These are phyloP conservation scores for Micractinium conductrix DNA, from an alignment of 139 green algal species.

Conservation along the genomic window DNA sequence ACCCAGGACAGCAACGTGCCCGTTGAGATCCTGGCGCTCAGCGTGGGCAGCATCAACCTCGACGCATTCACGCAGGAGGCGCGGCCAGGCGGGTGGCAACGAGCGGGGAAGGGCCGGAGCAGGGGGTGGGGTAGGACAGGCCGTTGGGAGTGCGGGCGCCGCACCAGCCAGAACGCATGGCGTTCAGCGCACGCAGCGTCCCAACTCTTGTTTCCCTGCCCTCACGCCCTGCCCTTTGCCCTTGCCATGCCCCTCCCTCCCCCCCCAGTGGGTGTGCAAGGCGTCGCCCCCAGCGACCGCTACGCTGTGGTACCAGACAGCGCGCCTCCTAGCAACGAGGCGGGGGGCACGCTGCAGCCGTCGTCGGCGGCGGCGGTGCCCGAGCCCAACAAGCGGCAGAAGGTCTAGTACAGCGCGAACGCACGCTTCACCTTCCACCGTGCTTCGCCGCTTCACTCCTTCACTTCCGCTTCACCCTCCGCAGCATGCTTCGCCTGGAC, in stretches of 20 bases:
- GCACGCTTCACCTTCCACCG: too few relatives aligned
- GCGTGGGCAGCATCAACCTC: conserved; percentile 40
- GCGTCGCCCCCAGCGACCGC: conserved; percentile 37
- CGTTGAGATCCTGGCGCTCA: conserved; percentile 56
- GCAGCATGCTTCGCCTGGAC: too few relatives aligned
- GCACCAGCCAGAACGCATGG: too few relatives aligned
- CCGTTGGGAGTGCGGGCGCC: too few relatives aligned
- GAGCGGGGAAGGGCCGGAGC: too few relatives aligned
- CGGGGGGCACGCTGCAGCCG: not conserved
- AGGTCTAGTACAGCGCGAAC: conserved; percentile 4
- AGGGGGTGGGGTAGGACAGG: too few relatives aligned
- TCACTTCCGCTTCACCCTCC: too few relatives aligned
- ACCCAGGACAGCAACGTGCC: conserved; percentile 69
- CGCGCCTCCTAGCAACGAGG: not conserved
- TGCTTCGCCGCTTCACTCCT: too few relatives aligned
- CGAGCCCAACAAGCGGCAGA: conserved; percentile 26
- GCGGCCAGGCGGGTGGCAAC: not conserved
- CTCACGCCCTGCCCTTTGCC: too few relatives aligned
- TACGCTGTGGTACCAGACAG: conserved; percentile 15
- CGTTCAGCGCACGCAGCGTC: too few relatives aligned
- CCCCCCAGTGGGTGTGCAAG: not conserved
- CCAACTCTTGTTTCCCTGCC: too few relatives aligned
- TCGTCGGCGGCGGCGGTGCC: conserved; percentile 12
- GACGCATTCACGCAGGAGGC: not conserved
- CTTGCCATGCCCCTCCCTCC: not conserved